phyloP scores from a whole-genome alignment of 2,329 filamentous ascomycete species.

The Lachnellula willkommii region DNA sequence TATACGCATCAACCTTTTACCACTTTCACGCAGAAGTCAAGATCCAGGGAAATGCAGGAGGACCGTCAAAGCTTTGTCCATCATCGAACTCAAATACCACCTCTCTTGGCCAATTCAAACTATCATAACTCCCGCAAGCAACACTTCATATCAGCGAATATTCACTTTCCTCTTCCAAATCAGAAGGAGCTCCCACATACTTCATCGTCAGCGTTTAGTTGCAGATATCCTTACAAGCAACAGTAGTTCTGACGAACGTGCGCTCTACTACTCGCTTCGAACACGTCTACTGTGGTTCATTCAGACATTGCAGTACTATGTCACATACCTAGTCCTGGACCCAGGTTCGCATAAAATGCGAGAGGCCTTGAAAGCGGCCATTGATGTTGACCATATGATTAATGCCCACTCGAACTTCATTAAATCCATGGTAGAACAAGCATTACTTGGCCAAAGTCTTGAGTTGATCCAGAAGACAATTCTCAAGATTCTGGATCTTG shows the following conservation, averaged over 20 bases:
- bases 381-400: slow-evolving; percentile 79
- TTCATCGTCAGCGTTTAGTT: slow-evolving; percentile 51
- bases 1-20: slow-evolving; percentile 53
- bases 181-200: slow-evolving; percentile 61
- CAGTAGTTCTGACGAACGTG: slow-evolving; percentile 39
- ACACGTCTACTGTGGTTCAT: slow-evolving; percentile 73
- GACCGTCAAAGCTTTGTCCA: slow-evolving; percentile 58
- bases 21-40: slow-evolving; percentile 34
- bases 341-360: slow-evolving; percentile 54
- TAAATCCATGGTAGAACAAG: slow-evolving; percentile 57
- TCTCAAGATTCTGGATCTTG: slow-evolving; percentile 70
- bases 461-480: slow-evolving; percentile 67
- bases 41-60: slow-evolving; percentile 44
- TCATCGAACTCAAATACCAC: slow-evolving; percentile 62
- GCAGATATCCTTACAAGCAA: slow-evolving; percentile 36
- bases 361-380: slow-evolving; percentile 50
- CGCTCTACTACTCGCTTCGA: slow-evolving; percentile 55
- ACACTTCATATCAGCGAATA: slow-evolving; percentile 63
- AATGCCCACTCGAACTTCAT: slow-evolving; percentile 60
- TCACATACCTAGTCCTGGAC: slow-evolving; percentile 66
- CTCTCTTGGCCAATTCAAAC: slow-evolving; percentile 65
- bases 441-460: slow-evolving; percentile 64
- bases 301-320: slow-evolving; percentile 67
- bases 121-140: slow-evolving; percentile 61
- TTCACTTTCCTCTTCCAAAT: slow-evolving; percentile 75